Evolutionary conservation across 768 basidiomycete genomes (phyloP), one percentile per base, ranked within the genome.

Genomic region (Mycena filopes): DNA sequence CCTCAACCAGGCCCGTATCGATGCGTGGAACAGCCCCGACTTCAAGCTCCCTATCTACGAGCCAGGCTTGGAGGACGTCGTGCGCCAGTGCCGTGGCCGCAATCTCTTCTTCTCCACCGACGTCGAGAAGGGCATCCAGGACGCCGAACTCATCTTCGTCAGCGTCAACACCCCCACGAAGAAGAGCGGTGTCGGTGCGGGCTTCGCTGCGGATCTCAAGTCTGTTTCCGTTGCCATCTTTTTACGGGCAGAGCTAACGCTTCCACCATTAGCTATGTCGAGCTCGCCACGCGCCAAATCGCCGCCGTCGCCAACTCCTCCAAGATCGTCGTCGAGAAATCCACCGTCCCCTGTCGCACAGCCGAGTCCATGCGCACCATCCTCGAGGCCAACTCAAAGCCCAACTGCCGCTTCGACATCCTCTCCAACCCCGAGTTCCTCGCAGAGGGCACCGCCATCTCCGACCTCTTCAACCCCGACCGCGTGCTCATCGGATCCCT

Each of bases 291-390:
- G 29, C 94, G 98, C 71, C 93, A 92, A 71, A 99, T 99, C 70
- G 98, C 98, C 45, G 88, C 87, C 46, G 92, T 98, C 61, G 94
- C 98, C 49, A 91, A 83, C 25, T 89, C 92, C 1, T 92, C 89
- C 77, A 99, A 99, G 84, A 99, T 99, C 72, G 98, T 99, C 56
- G 96, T 99, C 65, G 98, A 99, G 76, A 99, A 99, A 80, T 99
- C 97, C 18, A 99, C 98, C 6, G 98, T 99, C 11, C 98, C 98
- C 41, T 98, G 96, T 82, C 91, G 98, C 69, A 99, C 98, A 9
- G 98, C 98, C 65, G 94, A 98, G 80, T 97, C 96, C 21, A 99
- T 99, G 98, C 94, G 97, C 73, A 98, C 94, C 57, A 98, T 99
- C 79, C 90, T 99, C 58, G 96, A 99, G 79, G 96, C 97, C 71